Percentiles rank a stretch among this genome's conserved stretches.
These are phyloP conservation scores for Phoenix dactylifera DNA, from an alignment of 176 grass and related monocot genomes.

Conservation along the genomic window DNA sequence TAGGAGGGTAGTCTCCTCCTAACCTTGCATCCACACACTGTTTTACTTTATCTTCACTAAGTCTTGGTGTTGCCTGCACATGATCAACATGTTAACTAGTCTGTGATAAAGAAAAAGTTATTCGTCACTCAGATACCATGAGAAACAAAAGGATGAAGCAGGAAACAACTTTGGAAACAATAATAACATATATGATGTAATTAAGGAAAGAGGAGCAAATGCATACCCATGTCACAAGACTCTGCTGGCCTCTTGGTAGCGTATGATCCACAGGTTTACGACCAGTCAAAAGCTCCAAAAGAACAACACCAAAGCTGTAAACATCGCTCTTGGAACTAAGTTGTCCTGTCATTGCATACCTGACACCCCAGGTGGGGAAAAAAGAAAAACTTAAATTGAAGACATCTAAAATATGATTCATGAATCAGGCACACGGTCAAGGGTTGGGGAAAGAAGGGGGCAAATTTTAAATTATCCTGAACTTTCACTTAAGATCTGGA, in stretches of 20 bases:
- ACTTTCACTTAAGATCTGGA: too few species aligned
- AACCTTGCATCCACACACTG: constrained; percentile 81
- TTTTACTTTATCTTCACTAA: constrained; percentile 75
- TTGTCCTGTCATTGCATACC: constrained; percentile 69
- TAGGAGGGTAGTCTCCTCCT: constrained; percentile 56
- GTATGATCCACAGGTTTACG: constrained; percentile 52
- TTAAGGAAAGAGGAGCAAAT: neutral
- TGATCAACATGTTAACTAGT: too few species aligned
- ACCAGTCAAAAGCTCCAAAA: constrained; percentile 60
- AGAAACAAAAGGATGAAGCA: too few species aligned
- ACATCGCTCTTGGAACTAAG: constrained; percentile 61
- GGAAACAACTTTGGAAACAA: too few species aligned
- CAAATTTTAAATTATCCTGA: too few species aligned
- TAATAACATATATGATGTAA: too few species aligned
- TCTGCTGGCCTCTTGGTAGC: constrained; percentile 65
- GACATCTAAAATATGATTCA: too few species aligned
- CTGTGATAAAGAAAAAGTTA: too few species aligned
- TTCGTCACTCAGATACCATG: too few species aligned
- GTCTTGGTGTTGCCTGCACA: constrained; percentile 34
- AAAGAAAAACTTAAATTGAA: neutral
- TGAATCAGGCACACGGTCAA: too few species aligned
- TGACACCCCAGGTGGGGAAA: neutral
- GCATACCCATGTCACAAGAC: constrained; percentile 79
- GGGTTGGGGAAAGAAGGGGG: too few species aligned
- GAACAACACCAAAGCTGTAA: constrained; percentile 61